A percentile compares a stretch with the other conserved stretches of the same genome.
Evolutionary conservation across 2,329 filamentous ascomycete species (phyloP).

Genomic region (Alternaria solani): DNA sequence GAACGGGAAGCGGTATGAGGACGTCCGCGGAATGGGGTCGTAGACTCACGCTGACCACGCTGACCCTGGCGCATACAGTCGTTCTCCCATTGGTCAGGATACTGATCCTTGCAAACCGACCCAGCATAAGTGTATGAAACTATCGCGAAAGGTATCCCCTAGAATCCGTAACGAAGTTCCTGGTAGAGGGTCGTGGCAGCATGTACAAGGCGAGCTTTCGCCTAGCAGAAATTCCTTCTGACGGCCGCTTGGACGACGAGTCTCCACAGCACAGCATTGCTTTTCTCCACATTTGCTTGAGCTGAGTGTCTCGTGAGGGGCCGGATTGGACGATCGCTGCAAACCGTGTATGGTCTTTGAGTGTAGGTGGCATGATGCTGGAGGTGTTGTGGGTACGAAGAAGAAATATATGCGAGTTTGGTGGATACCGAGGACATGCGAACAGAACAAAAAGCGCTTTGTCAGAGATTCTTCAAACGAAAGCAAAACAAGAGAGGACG

Average conservation of each 20-base stretch:
- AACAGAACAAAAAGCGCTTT: not conserved
- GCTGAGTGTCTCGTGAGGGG: not conserved
- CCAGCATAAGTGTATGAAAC: not conserved
- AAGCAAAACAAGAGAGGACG: not conserved
- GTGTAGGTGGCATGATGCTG: not conserved
- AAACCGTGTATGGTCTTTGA: not conserved
- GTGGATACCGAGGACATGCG: not conserved
- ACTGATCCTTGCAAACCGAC: not conserved
- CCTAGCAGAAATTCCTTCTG: not conserved
- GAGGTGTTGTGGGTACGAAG: not conserved
- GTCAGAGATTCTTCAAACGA: not conserved
- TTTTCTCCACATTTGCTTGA: conserved; percentile 4
- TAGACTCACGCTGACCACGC: not conserved
- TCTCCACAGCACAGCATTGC: not conserved
- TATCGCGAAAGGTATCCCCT: not conserved
- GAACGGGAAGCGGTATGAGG: not conserved
- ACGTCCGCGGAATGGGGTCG: not conserved
- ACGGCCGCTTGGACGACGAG: not conserved
- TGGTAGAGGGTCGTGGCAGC: not conserved
- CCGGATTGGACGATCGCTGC: not conserved
- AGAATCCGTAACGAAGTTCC: not conserved
- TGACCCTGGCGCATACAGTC: not conserved
- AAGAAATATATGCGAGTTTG: not conserved
- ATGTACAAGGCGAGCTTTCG: conserved; percentile 4
- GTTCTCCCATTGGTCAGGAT: not conserved